These are phyloP conservation scores for Phytophthora pinifolia DNA, from an alignment of 352 stramenopile genomes.

Conservation along the genomic window DNA sequence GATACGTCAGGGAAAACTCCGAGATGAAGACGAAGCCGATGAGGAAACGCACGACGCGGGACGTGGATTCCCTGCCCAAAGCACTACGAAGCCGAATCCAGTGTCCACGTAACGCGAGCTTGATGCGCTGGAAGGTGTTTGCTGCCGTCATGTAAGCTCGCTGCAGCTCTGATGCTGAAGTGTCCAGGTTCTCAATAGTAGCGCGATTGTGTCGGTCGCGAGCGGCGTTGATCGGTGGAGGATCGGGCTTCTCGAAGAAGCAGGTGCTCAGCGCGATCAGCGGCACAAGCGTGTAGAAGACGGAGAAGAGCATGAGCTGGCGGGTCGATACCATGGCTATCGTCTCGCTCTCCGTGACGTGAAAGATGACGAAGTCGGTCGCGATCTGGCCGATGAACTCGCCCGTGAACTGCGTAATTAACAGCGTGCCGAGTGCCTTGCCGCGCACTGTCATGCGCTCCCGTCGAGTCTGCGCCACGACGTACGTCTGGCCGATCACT, in stretches of 20 bases:
- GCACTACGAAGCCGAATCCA: slow-evolving; percentile 36
- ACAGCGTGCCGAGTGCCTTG: slow-evolving; percentile 31
- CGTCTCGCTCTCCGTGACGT: slow-evolving; percentile 16
- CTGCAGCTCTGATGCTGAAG: slow-evolving; percentile 18
- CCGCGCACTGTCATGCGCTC: slow-evolving; percentile 34
- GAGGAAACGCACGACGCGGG: slow-evolving; percentile 38
- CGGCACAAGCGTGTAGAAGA: slow-evolving; percentile 45
- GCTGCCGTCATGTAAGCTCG: slow-evolving; percentile 22
- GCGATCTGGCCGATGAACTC: slow-evolving; percentile 39
- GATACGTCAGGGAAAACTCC: slow-evolving; percentile 50
- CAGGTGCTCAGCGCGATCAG: slow-evolving; percentile 33
- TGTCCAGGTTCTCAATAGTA: slow-evolving; percentile 21
- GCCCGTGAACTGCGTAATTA: slow-evolving; percentile 36
- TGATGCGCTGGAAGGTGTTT: slow-evolving; percentile 22
- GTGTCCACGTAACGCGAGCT: slow-evolving; percentile 32
- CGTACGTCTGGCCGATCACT: slow-evolving; percentile 42
- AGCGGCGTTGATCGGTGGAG: slow-evolving; percentile 24
- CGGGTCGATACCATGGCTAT: slow-evolving; percentile 30
- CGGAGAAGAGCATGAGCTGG: slow-evolving; percentile 33
- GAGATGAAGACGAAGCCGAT: slow-evolving; percentile 49
- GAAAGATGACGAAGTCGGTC: slow-evolving; percentile 34
- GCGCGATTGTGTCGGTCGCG: slow-evolving; percentile 26
- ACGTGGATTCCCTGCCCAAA: slow-evolving; percentile 38
- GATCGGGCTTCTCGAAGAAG: slow-evolving; percentile 45
- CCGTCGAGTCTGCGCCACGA: slow-evolving; percentile 42